Conservation (phyloP, 495 filamentous ascomycete genomes). For the Neurospora sp. region DNA sequence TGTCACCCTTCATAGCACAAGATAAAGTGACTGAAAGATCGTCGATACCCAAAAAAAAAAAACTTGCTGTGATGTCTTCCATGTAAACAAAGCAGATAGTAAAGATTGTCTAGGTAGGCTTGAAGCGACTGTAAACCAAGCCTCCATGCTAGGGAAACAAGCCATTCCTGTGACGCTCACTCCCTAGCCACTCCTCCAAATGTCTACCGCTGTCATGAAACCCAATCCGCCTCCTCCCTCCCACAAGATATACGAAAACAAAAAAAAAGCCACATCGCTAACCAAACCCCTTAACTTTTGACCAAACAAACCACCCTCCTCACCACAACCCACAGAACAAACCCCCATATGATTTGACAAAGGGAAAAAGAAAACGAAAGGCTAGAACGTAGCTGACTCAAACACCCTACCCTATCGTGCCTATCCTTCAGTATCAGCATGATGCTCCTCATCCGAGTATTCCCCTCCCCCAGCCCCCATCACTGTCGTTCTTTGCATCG, state of each 20-base stretch:
- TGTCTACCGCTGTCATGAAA: not conserved
- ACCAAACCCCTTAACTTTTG: not conserved
- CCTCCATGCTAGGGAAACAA: not conserved
- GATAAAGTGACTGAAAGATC: not conserved
- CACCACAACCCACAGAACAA: not conserved
- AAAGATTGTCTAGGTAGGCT: not conserved
- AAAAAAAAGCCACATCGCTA: not conserved
- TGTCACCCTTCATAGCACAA: not conserved
- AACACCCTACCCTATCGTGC: not conserved
- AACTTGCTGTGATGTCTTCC: not conserved
- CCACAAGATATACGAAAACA: not conserved
- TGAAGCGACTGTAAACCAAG: not conserved
- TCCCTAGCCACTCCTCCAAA: too few relatives aligned
- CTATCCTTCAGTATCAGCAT: slow-evolving; percentile 8
- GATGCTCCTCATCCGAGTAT: slow-evolving; percentile 7
- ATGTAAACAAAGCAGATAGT: not conserved
- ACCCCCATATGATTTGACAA: not conserved
- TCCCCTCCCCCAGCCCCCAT: not conserved
- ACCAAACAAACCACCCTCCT: not conserved
- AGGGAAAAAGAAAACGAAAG: not conserved
- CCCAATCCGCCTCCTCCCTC: not conserved
- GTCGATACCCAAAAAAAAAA: not conserved
- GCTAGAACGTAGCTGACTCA: not conserved
- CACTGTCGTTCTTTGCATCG: not conserved
- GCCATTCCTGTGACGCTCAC: not conserved